phyloP scores from a whole-genome alignment of 306 rosid genomes.

The Lathyrus aphaca region DNA sequence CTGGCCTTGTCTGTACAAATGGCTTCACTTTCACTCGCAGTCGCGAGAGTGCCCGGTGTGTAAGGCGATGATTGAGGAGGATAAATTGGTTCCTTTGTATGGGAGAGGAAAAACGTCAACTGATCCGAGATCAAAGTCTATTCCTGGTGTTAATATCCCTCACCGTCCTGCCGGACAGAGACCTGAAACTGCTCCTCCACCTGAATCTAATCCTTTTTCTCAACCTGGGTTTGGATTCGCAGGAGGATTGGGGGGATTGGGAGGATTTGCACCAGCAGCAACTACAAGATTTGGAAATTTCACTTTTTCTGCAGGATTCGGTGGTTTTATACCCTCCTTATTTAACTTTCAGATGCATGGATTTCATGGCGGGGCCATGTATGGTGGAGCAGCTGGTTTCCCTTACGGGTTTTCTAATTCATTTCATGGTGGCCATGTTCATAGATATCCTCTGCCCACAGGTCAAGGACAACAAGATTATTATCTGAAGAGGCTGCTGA shows the following conservation, averaged over 20 bases:
- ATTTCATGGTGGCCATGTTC: slow-evolving; percentile 63
- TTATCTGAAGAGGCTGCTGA: slow-evolving; percentile 67
- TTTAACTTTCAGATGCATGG: slow-evolving; percentile 80
- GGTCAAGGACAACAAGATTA: slow-evolving; percentile 77
- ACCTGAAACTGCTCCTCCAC: slow-evolving; percentile 81
- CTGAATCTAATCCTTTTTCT: slow-evolving; percentile 58
- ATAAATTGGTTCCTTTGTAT: slow-evolving; percentile 80
- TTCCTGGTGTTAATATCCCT: slow-evolving; percentile 71
- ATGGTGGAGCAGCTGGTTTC: slow-evolving; percentile 61
- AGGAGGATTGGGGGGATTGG: slow-evolving; percentile 78
- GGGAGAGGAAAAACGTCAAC: slow-evolving; percentile 87
- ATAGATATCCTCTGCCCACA: slow-evolving; percentile 51
- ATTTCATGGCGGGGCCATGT: slow-evolving; percentile 61
- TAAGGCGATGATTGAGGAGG: slow-evolving; percentile 79
- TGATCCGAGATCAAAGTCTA: slow-evolving; percentile 81
- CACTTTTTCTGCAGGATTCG: slow-evolving; percentile 77
- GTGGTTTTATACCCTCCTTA: slow-evolving; percentile 77
- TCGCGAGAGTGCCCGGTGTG: slow-evolving; percentile 87
- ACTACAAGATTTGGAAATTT: slow-evolving; percentile 80
- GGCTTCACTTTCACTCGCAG: slow-evolving; percentile 82
- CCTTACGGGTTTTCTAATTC: slow-evolving; percentile 67
- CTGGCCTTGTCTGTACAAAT: slow-evolving; percentile 92
- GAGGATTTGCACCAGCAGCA: slow-evolving; percentile 75
- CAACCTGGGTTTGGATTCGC: slow-evolving; percentile 65
- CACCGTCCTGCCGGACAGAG: slow-evolving; percentile 87